Conservation (phyloP, 2,329 filamentous ascomycete species). For the Xylaria sp. region DNA sequence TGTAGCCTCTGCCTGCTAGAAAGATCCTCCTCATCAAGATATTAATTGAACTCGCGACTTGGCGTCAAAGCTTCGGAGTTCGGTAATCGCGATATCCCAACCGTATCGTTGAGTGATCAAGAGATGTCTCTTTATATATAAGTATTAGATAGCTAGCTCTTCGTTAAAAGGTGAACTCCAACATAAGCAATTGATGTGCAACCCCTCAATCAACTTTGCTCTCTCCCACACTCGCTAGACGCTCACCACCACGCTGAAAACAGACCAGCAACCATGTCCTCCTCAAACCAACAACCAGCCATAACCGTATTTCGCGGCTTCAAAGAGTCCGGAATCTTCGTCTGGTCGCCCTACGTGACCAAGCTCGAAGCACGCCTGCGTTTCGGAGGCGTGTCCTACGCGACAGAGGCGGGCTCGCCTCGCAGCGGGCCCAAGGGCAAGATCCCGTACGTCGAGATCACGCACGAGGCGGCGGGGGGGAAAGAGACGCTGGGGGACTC, state of each 20-base stretch:
- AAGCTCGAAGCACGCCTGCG: conserved; percentile 72
- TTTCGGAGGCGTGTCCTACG: conserved; percentile 60
- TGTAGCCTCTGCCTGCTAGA: neutral
- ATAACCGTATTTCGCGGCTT: conserved; percentile 63
- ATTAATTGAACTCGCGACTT: neutral
- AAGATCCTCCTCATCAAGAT: conserved; percentile 1
- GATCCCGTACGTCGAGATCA: conserved; percentile 64
- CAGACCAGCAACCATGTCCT: conserved; percentile 13
- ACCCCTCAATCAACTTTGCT: neutral
- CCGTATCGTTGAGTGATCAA: neutral
- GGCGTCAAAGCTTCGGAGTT: neutral
- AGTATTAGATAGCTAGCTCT: neutral
- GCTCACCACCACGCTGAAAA: neutral
- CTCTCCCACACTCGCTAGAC: neutral
- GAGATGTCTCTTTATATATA: neutral
- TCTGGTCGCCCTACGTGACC: conserved; percentile 70
- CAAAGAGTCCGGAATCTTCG: conserved; percentile 53
- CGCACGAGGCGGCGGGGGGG: conserved; percentile 8
- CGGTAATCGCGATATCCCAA: too few species aligned
- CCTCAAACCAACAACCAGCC: conserved; percentile 16
- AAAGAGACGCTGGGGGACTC: conserved; percentile 59
- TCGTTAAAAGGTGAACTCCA: neutral
- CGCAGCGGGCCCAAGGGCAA: conserved; percentile 64
- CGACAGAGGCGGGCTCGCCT: conserved; percentile 55
- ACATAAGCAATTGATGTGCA: neutral